These are phyloP conservation scores for Paecilomyces formosus DNA, from an alignment of 2,329 filamentous ascomycete species.

Conservation along the genomic window DNA sequence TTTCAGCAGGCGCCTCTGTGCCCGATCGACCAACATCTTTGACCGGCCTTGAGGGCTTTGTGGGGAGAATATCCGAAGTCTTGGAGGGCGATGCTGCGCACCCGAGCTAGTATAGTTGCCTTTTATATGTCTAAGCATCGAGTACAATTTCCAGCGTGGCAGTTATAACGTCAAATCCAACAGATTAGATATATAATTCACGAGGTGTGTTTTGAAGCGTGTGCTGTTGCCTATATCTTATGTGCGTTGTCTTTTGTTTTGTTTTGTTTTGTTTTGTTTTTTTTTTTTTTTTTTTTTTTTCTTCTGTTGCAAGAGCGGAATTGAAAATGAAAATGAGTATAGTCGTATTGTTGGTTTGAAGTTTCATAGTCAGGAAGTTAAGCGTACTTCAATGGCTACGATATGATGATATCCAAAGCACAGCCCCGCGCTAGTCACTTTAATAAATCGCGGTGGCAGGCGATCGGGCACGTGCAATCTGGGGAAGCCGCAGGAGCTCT, in stretches of 20 bases:
- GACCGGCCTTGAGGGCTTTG: slow-evolving; percentile 53
- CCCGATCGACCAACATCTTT: slow-evolving; percentile 41
- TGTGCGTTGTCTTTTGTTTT: background rate
- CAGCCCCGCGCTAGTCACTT: background rate
- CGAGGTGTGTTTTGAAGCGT: background rate
- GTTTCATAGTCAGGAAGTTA: background rate
- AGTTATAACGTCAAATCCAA: background rate
- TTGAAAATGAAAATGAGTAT: background rate
- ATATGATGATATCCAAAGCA: background rate
- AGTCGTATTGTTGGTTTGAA: background rate
- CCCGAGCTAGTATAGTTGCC: background rate
- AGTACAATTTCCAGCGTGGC: background rate
- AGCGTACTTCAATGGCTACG: background rate
- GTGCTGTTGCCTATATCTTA: background rate
- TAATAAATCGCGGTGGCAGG: background rate
- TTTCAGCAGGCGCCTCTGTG: slow-evolving; percentile 41
- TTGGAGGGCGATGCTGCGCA: slow-evolving; percentile 21
- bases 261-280: background rate
- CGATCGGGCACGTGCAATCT: background rate
- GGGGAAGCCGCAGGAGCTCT: background rate
- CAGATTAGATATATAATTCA: background rate
- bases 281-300: background rate
- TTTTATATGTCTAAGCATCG: background rate
- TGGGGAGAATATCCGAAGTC: slow-evolving; percentile 41
- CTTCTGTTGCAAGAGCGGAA: background rate